Evolutionary conservation across 2,329 filamentous ascomycete species (phyloP).

Genomic region (Botryotinia calthae): DNA sequence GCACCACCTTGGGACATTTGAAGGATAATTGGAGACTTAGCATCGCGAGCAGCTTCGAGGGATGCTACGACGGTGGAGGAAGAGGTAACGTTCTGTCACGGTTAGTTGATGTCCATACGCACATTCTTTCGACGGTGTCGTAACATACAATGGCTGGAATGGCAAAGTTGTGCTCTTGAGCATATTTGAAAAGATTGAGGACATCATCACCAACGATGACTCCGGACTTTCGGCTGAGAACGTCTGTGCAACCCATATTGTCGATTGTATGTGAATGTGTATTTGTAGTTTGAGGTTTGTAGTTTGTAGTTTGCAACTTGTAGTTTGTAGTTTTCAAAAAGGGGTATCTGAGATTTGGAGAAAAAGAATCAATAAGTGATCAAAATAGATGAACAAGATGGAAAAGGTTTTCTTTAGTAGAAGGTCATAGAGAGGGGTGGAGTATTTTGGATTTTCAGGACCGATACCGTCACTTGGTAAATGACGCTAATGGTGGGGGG

Average conservation of each 20-base stretch:
- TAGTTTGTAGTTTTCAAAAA: conserved; percentile 1
- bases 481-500: conserved; percentile 29
- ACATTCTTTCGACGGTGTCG: not conserved
- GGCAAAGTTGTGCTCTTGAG: conserved; percentile 81
- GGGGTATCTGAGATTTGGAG: conserved; percentile 14
- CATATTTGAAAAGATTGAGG: conserved; percentile 78
- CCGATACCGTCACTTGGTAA: conserved; percentile 25
- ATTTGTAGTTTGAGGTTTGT: conserved; percentile 20
- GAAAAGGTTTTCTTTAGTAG: conserved; percentile 21
- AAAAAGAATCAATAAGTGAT: conserved; percentile 23
- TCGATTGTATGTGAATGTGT: conserved; percentile 20
- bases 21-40: conserved; percentile 87
- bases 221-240: conserved; percentile 62
- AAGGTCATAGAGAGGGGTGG: conserved; percentile 12
- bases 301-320: conserved; percentile 19
- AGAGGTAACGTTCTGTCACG: conserved; percentile 76
- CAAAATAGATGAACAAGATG: not conserved
- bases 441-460: conserved; percentile 23
- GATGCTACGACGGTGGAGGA: conserved; percentile 82
- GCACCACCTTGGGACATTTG: conserved; percentile 93
- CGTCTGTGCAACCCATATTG: conserved; percentile 49
- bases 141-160: conserved; percentile 71
- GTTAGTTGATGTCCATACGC: conserved; percentile 12
- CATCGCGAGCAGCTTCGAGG: conserved; percentile 91
- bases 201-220: conserved; percentile 68